Evolutionary conservation across 306 rosid genomes (phyloP), one percentile per base, ranked within the genome.

Genomic region (Prunus armeniaca): DNA sequence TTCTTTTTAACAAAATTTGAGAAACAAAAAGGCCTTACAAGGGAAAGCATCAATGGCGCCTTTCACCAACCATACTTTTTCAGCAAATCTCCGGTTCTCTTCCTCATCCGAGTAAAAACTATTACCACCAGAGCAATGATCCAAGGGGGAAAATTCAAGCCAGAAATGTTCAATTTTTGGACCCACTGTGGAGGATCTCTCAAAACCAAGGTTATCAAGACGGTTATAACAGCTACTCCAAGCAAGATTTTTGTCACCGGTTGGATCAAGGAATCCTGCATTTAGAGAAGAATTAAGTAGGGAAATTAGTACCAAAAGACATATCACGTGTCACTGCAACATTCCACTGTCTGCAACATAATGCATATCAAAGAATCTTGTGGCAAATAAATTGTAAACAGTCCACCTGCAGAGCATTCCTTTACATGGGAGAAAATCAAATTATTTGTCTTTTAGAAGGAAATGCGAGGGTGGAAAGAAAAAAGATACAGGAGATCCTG

Each of bases 231-330:
- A 30, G 89, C 86, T 73, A 92, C 91, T 19, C 92, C 96, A 43
- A 88, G 8, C 85, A 92, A 70, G 76, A 92, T 95, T 88, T 80
- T 85, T 27, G 93, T 92, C 72, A 92, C 83, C 3, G 97, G 98
- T 76, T 89, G 84, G 55, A 95, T 57, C 54, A 90, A 30, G 14
- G 98, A 90, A 69, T 92, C 98, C 98, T 92, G 89, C 69, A 78
- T 70, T 69, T 43, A 55, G 76, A 15, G 65, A 67, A 45, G 22
- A 6, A 62, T 32, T 56, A n/a, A 71, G 50, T 18, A 45, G 27
- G n/a, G 28, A 4, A 25, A 25, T 9, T 60, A 12, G 8, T 38
- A 60, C 14, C 27, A 58, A 72, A 20, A 72, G 38, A 19, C 13
- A 57, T 3, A 52, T 32, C 64, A 12, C 2, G 2, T 55, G 52